These are phyloP conservation scores for Solanum paucissectum DNA, from an alignment of 257 asterid genomes.

Conservation along the genomic window DNA sequence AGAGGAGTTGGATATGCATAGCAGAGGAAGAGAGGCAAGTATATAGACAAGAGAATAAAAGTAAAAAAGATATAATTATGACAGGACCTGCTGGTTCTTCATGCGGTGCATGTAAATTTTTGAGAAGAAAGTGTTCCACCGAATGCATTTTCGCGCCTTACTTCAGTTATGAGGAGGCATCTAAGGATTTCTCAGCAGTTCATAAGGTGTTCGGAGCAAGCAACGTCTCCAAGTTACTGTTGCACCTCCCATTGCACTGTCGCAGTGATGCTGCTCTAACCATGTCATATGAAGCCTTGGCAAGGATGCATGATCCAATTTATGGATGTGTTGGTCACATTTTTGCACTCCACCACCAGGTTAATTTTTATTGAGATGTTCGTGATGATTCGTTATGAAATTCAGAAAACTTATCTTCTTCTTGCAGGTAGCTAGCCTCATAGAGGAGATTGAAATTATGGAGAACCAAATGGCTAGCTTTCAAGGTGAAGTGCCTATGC, in stretches of 20 bases:
- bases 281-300: conserved; percentile 54
- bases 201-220: conserved; percentile 75
- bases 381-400: neutral
- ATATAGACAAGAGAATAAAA: neutral
- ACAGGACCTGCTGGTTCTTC: conserved; percentile 45
- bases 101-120: conserved; percentile 72
- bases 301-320: conserved; percentile 62
- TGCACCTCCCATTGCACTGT: conserved; percentile 33
- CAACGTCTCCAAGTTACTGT: conserved; percentile 53
- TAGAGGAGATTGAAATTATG: conserved; percentile 45
- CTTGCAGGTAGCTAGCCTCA: conserved; percentile 52
- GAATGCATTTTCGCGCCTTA: conserved; percentile 70
- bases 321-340: conserved; percentile 63
- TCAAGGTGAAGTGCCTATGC: conserved; percentile 1
- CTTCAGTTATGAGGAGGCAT: conserved; percentile 46
- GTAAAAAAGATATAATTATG: conserved; percentile 12
- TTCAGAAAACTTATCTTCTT: neutral
- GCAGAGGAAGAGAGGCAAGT: neutral
- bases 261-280: conserved; percentile 51
- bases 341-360: conserved; percentile 60
- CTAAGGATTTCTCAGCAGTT: conserved; percentile 50
- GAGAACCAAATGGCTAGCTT: conserved; percentile 36
- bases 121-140: conserved; percentile 48
- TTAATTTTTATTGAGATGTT: neutral
- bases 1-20: neutral